Base-by-base conservation (phyloP, 1,139 yeast species). In the Taiozyma sp. region DNA sequence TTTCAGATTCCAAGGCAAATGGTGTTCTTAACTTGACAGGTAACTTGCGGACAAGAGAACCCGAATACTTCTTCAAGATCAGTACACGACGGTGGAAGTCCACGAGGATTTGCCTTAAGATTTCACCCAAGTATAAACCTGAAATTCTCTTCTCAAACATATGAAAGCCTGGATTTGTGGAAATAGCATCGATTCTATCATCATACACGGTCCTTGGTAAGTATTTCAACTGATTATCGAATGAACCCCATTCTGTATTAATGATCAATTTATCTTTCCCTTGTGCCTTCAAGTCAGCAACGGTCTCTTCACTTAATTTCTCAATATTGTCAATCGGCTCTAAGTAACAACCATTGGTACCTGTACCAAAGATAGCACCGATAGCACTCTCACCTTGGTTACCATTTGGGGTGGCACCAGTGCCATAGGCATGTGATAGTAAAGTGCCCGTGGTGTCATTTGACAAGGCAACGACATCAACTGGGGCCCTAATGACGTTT, bases 191-290 rank as follows among this genome's bases (percentile, higher is more conserved):
- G 54, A 91, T 79, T 26, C 72, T 73, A 45, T 71, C 68, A 69
- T 91, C 98, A 65, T 81, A 89, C 55, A 80, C 79, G 5, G 95
- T 88, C 46, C 73, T 76, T 52, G 97, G 97, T 58, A 90, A 74
- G 42, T 81, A 73, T 56, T 79, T 72, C 51, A 89, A 73, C 32
- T 80, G 81, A 63, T 90, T 90, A 68, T 91, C 97, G 64, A 90
- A 91, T 41, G 96, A 87, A 54, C 98, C 98, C 97, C 97, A 90
- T 71, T 91, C 98, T 37, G 96, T 89, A 70, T 91, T 91, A 61
- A 91, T 77, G 53, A 89, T 87, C 97, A 91, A 90, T 52, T 87
- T 83, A 4, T 74, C 72, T 54, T 80, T 77, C 30, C 79, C 80
- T 46, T 70, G 67, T 26, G 67, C 56, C 44, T 70, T 71, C 45